Conservation (phyloP, 306 rosid species). For the Castanospermum australe region DNA sequence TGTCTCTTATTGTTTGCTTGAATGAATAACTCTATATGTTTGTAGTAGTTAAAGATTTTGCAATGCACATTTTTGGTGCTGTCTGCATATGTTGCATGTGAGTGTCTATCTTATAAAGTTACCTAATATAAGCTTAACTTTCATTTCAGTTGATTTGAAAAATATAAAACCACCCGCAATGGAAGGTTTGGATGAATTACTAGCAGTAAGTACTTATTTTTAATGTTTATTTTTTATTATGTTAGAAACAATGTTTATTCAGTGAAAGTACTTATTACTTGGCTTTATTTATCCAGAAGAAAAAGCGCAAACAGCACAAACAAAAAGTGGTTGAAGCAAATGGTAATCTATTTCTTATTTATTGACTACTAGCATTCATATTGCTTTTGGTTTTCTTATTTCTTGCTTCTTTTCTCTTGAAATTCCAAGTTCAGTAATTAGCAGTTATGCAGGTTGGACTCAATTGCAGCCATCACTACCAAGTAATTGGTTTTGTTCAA, state of each 20-base stretch:
- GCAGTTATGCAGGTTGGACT: conserved; percentile 49
- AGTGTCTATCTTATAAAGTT: background rate
- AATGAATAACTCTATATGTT: background rate
- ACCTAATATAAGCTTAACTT: conserved; percentile 15
- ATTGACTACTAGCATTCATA: background rate
- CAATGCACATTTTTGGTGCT: background rate
- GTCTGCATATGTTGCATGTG: background rate
- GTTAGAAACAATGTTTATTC: background rate
- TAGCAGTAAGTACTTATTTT: conserved; percentile 48
- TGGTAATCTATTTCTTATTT: conserved; percentile 49
- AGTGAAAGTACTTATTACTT: conserved; percentile 11
- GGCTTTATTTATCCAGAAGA: conserved; percentile 58
- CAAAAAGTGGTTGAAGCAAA: conserved; percentile 43
- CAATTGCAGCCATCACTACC: conserved; percentile 45
- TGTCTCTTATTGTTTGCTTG: background rate
- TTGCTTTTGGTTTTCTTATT: background rate
- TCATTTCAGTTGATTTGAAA: conserved; percentile 56
- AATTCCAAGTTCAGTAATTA: conserved; percentile 16
- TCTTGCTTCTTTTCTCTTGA: conserved; percentile 10
- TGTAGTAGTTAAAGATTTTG: background rate
- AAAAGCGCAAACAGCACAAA: conserved; percentile 41
- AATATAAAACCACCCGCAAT: conserved; percentile 61
- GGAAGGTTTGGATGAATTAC: conserved; percentile 67
- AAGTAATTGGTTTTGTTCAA: conserved; percentile 68
- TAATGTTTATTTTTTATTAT: background rate